phyloP scores from a whole-genome alignment of 1,139 yeast species.

The Barnettozyma hawaiiensis region DNA sequence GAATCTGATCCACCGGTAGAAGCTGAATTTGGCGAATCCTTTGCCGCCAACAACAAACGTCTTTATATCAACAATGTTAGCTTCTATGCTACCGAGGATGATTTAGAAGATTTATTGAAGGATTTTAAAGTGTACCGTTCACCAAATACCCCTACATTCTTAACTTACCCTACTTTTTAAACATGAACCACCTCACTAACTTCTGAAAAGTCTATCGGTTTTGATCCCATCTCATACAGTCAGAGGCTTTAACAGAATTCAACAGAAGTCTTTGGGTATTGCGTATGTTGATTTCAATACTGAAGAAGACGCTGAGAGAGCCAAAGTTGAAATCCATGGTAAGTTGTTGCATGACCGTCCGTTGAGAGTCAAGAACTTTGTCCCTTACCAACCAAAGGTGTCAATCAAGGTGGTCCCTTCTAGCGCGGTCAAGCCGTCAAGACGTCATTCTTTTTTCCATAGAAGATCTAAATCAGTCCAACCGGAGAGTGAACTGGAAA shows the following conservation, averaged over 20 bases:
- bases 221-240: constrained; percentile 51
- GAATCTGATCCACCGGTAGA: not conserved
- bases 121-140: constrained; percentile 30
- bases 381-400: constrained; percentile 39
- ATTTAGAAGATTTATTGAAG: constrained; percentile 40
- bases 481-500: not conserved
- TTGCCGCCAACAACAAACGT: constrained; percentile 24
- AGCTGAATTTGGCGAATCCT: not conserved
- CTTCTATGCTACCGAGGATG: constrained; percentile 48
- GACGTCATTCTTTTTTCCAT: constrained; percentile 9
- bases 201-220: constrained; percentile 35
- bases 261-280: constrained; percentile 49
- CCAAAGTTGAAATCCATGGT: constrained; percentile 39
- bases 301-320: constrained; percentile 44
- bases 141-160: too few relatives aligned
- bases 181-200: constrained; percentile 12
- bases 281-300: constrained; percentile 61
- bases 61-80: constrained; percentile 49
- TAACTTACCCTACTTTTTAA: too few relatives aligned
- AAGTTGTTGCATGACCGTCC: constrained; percentile 36
- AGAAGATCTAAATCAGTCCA: constrained; percentile 3
- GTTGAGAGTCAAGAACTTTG: constrained; percentile 35
- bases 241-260: constrained; percentile 37
- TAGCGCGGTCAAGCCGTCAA: not conserved
- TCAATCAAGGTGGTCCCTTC: constrained; percentile 34